Conservation (phyloP, 495 filamentous ascomycete genomes). For the Hypoxylon subgilvum region DNA sequence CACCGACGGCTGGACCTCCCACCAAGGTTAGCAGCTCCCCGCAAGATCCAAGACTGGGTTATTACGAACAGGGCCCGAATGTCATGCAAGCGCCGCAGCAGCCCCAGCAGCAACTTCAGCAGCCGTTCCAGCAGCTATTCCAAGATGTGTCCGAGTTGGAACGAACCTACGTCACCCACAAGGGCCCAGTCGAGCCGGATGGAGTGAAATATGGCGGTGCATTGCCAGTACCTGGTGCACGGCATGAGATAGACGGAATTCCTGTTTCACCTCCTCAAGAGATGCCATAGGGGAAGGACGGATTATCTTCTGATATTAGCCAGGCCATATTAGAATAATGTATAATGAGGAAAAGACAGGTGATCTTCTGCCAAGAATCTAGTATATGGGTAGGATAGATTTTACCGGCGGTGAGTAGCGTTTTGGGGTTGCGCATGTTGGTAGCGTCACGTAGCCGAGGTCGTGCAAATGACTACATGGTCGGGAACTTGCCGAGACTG, state of each 20-base stretch:
- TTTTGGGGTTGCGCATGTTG: background rate
- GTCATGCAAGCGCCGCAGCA: too few relatives aligned
- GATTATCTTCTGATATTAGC: background rate
- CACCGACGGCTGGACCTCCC: slow-evolving; percentile 9
- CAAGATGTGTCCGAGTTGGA: background rate
- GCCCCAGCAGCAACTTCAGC: too few relatives aligned
- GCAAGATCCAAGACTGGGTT: background rate
- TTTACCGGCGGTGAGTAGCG: slow-evolving; percentile 3
- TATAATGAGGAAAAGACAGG: slow-evolving; percentile 1
- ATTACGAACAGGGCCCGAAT: background rate
- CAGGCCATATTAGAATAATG: background rate
- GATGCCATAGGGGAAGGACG: background rate
- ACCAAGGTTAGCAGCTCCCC: background rate
- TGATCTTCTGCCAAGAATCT: background rate
- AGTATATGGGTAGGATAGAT: background rate
- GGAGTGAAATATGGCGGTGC: background rate
- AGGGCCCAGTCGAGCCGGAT: background rate
- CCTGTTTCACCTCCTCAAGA: background rate
- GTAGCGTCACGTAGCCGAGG: slow-evolving; percentile 3
- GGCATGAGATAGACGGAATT: slow-evolving; percentile 10
- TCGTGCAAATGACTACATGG: slow-evolving; percentile 2
- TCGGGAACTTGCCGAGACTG: slow-evolving; percentile 16
- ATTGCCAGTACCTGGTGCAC: background rate
- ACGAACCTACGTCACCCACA: background rate
- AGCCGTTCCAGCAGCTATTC: background rate